Evolutionary conservation across 805 yeast genomes (phyloP).

Genomic region (Kazachstania kunashirensis): DNA sequence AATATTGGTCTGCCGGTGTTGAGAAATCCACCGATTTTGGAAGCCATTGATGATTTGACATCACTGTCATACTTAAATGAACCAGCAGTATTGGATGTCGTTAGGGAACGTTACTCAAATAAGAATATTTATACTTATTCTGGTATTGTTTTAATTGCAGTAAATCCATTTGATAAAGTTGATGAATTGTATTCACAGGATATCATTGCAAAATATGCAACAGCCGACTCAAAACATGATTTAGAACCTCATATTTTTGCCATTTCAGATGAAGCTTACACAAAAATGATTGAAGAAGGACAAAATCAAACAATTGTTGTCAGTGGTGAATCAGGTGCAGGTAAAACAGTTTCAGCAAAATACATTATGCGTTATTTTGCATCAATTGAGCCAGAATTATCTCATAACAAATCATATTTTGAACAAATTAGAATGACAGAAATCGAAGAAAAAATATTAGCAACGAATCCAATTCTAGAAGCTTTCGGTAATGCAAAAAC

Average conservation of each 20-base stretch:
- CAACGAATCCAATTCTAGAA: conserved; percentile 89
- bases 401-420: conserved; percentile 14
- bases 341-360: conserved; percentile 95
- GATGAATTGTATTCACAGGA: conserved; percentile 86
- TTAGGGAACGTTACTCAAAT: conserved; percentile 77
- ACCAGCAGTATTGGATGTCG: conserved; percentile 93
- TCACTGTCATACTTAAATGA: conserved; percentile 86
- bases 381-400: conserved; percentile 56
- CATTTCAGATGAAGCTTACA: conserved; percentile 93
- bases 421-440: conserved; percentile 60
- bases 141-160: conserved; percentile 93
- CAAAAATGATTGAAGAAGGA: conserved; percentile 81
- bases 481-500: conserved; percentile 95
- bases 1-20: conserved; percentile 24
- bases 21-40: conserved; percentile 85
- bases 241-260: conserved; percentile 95
- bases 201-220: conserved; percentile 87
- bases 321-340: conserved; percentile 98
- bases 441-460: conserved; percentile 87
- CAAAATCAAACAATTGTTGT: conserved; percentile 93
- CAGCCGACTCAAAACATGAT: conserved; percentile 44
- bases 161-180: conserved; percentile 88
- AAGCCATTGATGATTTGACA: conserved; percentile 90
- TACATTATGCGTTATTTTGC: conserved; percentile 97
- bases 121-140: conserved; percentile 89